Evolutionary conservation across 331 rosid species (phyloP).

Genomic region (Stylosanthes scabra): DNA sequence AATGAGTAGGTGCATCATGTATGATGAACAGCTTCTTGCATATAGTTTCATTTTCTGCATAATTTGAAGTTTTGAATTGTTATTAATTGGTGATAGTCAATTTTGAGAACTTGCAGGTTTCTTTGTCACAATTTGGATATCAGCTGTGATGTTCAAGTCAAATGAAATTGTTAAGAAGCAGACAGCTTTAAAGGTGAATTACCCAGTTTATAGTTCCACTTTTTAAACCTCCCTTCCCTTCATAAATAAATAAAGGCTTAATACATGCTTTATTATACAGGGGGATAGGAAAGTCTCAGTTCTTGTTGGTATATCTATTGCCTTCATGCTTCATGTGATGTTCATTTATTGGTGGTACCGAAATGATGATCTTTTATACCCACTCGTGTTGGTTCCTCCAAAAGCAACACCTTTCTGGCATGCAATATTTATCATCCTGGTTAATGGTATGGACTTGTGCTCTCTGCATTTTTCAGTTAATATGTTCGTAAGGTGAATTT

Average conservation of each 20-base stretch:
- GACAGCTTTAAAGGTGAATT: constrained; percentile 86
- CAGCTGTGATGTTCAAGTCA: constrained; percentile 89
- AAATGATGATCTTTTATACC: constrained; percentile 73
- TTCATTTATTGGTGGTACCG: constrained; percentile 83
- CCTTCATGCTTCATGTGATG: constrained; percentile 72
- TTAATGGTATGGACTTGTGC: constrained; percentile 73
- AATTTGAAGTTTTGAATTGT: constrained; percentile 21
- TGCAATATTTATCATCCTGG: constrained; percentile 81
- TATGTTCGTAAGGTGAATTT: constrained; percentile 9
- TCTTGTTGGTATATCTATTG: constrained; percentile 56
- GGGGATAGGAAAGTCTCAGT: constrained; percentile 78
- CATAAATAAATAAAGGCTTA: constrained; percentile 35
- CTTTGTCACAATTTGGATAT: constrained; percentile 78
- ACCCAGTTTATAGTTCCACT: constrained; percentile 12
- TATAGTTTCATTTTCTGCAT: constrained; percentile 29
- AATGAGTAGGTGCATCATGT: neutral
- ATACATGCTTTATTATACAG: constrained; percentile 54
- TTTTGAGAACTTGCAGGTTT: constrained; percentile 66
- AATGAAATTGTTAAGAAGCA: constrained; percentile 88
- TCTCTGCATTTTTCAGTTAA: constrained; percentile 1
- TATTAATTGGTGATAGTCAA: constrained; percentile 30
- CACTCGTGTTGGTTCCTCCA: constrained; percentile 86
- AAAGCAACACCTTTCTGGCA: constrained; percentile 83
- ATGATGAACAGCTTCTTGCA: constrained; percentile 15
- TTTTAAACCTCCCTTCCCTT: neutral